Conservation (phyloP, 2,329 filamentous ascomycete species). For the Monascus ruber region DNA sequence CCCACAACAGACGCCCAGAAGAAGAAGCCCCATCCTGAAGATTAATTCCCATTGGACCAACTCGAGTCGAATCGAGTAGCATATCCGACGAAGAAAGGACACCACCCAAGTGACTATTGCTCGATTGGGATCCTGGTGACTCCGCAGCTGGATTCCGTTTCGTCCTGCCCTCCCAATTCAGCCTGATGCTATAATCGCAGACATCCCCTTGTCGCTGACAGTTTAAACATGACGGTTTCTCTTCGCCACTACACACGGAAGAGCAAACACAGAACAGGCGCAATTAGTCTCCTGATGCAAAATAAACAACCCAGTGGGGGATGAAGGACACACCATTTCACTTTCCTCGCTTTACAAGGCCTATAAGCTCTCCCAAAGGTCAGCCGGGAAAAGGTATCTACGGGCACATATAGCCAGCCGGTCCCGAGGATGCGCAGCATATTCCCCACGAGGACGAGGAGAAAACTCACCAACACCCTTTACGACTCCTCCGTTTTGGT, state of each 20-base stretch:
- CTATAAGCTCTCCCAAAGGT: constrained; percentile 28
- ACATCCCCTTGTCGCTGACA: constrained; percentile 60
- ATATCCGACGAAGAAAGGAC: constrained; percentile 7
- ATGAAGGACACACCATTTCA: constrained; percentile 51
- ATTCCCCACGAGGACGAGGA: neutral
- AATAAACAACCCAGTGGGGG: neutral
- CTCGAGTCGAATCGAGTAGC: constrained; percentile 1
- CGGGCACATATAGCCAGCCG: no score
- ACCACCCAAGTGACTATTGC: constrained; percentile 9
- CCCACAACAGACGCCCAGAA: neutral
- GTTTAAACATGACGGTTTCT: constrained; percentile 60
- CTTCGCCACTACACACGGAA: constrained; percentile 47
- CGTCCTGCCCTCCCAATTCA: constrained; percentile 68
- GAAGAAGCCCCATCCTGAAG: constrained; percentile 1
- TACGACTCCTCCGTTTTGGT: constrained; percentile 56
- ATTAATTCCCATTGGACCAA: neutral
- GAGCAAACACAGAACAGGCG: neutral
- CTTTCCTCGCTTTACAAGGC: constrained; percentile 69
- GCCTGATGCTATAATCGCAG: constrained; percentile 70
- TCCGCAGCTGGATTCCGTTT: constrained; percentile 43
- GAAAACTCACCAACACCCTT: constrained; percentile 52
- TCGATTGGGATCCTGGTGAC: constrained; percentile 17
- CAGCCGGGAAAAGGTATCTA: neutral
- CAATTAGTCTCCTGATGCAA: no score
- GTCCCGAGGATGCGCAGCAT: no score